Conservation (phyloP, 305 asterid genomes). For the Lippia alba region DNA sequence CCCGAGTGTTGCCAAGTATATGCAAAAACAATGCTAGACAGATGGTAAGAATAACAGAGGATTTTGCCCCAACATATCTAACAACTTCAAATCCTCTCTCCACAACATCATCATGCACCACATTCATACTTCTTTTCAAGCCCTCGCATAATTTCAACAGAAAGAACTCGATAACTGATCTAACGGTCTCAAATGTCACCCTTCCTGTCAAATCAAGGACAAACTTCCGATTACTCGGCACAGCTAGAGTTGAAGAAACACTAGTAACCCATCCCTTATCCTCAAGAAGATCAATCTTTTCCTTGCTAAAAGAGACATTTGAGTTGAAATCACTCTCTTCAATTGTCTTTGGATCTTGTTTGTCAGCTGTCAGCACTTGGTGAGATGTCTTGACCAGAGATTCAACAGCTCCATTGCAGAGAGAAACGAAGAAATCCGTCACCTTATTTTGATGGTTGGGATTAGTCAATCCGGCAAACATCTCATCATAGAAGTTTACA, state of each 20-base stretch:
- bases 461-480: conserved; percentile 84
- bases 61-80: conserved; percentile 71
- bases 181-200: conserved; percentile 83
- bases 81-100: conserved; percentile 76
- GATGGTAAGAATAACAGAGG: conserved; percentile 69
- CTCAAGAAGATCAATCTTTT: conserved; percentile 39
- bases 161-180: conserved; percentile 69
- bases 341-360: conserved; percentile 37
- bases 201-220: conserved; percentile 87
- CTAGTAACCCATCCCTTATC: conserved; percentile 70
- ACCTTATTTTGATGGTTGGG: conserved; percentile 80
- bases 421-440: conserved; percentile 64
- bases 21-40: conserved; percentile 76
- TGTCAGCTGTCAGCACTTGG: conserved; percentile 60
- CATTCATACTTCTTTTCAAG: conserved; percentile 61
- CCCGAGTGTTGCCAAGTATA: conserved; percentile 55
- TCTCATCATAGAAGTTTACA: conserved; percentile 73
- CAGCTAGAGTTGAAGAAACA: conserved; percentile 78
- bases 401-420: conserved; percentile 89
- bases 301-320: conserved; percentile 39
- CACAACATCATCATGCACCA: conserved; percentile 63
- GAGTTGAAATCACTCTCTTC: conserved; percentile 43
- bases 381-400: conserved; percentile 90
- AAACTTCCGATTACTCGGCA: conserved; percentile 81
- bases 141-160: conserved; percentile 61